Percentiles rank a stretch among this genome's conserved stretches.
phyloP scores from a whole-genome alignment of 257 asterid genomes.

The Lycium ferocissimum region DNA sequence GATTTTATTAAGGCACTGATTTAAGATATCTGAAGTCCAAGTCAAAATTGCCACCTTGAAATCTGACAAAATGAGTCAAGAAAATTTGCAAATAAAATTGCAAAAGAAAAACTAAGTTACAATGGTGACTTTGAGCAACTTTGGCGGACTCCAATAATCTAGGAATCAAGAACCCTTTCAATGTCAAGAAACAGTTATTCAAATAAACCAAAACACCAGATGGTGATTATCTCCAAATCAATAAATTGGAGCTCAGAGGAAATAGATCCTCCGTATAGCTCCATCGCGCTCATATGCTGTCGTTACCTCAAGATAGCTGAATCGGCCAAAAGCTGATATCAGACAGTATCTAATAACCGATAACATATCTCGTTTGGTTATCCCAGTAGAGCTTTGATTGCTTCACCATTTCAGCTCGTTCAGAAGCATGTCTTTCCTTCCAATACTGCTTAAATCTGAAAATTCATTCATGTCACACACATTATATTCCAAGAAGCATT shows the following conservation, averaged over 20 bases:
- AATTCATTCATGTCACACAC: not conserved
- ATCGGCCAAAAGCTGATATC: not conserved
- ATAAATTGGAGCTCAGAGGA: not conserved
- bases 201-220: not conserved
- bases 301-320: not conserved
- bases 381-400: conserved; percentile 79
- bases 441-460: conserved; percentile 72
- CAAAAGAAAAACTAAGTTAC: not conserved
- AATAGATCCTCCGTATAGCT: not conserved
- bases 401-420: conserved; percentile 72
- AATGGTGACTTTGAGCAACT: not conserved
- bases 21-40: not conserved
- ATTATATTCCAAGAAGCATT: not conserved
- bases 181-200: not conserved
- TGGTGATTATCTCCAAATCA: not conserved
- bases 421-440: conserved; percentile 65
- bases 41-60: conserved; percentile 16
- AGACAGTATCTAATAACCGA: conserved; percentile 58
- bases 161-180: not conserved
- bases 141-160: not conserved
- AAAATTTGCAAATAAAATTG: not conserved
- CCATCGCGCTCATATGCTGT: not conserved
- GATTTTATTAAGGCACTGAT: not conserved
- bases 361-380: conserved; percentile 62
- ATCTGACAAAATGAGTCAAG: not conserved